Evolutionary conservation across 2,329 filamentous ascomycete species (phyloP), one percentile per base, ranked within the genome.

Genomic region (Penicillium olsonii): DNA sequence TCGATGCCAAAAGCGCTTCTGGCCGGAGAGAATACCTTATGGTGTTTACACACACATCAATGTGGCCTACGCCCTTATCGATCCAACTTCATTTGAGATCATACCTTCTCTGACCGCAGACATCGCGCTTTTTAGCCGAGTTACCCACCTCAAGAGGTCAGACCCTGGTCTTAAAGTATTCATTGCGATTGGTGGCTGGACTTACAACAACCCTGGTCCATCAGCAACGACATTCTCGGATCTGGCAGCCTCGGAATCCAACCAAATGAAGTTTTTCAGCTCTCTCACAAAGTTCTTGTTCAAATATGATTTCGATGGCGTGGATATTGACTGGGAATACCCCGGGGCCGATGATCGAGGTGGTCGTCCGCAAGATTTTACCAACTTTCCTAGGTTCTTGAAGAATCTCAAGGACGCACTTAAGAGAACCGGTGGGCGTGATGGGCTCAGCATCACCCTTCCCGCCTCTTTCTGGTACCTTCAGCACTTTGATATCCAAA

Each of bases 141-240:
- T n/a, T n/a, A 24, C 8, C 8, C 5, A 4, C 8, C 8, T 24
- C 5, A 15, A 11, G 31, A 53, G 4, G 42, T 37, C 31, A 48
- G 8, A 24, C 22, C 22, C 48, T 11, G 38, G 17, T n/a, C 47
- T 56, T 15, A 48, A 50, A 33, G 39, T 42, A 9, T 0, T 47
- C 51, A 5, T 4, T 56, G 8, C 22, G 4, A 8, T 24, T 24
- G 54, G 54, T 7, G 54, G 54, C 17, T 56, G 51, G 54, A 47
- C 54, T 1, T 56, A 54, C 34, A 49, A 49, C 18, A 48, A 54
- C 22, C n/a, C n/a, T n/a, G 22, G 22, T 4, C 5, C 37, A 48
- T 42, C 19, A 24, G 43, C 9, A 50, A 37, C 10, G 37, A 38
- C 12, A 43, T 37, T 8, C 20, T 56, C 9, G 26, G 15, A 11